A percentile compares a stretch with the other conserved stretches of the same genome.
These are phyloP conservation scores for Amborella trichopoda DNA, from an alignment of 164 flowering plant species.

Conservation along the genomic window DNA sequence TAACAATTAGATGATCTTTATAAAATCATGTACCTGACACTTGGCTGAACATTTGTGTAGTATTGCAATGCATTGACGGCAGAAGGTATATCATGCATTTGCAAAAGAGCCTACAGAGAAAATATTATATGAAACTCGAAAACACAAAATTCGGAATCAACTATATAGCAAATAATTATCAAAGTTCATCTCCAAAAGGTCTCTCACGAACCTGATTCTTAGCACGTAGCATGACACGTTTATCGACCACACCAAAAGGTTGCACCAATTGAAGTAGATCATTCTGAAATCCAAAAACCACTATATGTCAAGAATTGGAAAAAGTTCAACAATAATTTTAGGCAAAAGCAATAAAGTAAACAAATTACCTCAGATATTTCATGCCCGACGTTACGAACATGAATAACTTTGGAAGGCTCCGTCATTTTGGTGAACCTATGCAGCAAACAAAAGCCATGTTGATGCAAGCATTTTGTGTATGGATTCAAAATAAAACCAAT, in stretches of 20 bases:
- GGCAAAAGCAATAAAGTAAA: background rate
- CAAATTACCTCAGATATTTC: slow-evolving; percentile 79
- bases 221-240: slow-evolving; percentile 94
- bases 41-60: slow-evolving; percentile 72
- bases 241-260: slow-evolving; percentile 82
- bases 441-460: too few relatives aligned
- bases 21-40: slow-evolving; percentile 73
- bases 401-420: slow-evolving; percentile 96
- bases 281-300: slow-evolving; percentile 33
- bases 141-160: too few relatives aligned
- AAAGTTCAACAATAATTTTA: background rate
- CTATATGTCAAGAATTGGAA: background rate
- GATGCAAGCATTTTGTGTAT: background rate
- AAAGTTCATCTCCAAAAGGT: too few relatives aligned
- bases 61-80: slow-evolving; percentile 75
- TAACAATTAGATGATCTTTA: too few relatives aligned
- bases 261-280: slow-evolving; percentile 92
- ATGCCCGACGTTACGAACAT: slow-evolving; percentile 94
- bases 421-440: slow-evolving; percentile 41
- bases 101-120: slow-evolving; percentile 71
- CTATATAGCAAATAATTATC: too few relatives aligned
- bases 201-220: slow-evolving; percentile 73
- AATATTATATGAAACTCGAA: too few relatives aligned
- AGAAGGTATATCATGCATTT: slow-evolving; percentile 85
- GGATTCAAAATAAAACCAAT: background rate